Evolutionary conservation across 805 yeast genomes (phyloP), one percentile per base, ranked within the genome.

Genomic region (Yamadazyma endophytica): DNA sequence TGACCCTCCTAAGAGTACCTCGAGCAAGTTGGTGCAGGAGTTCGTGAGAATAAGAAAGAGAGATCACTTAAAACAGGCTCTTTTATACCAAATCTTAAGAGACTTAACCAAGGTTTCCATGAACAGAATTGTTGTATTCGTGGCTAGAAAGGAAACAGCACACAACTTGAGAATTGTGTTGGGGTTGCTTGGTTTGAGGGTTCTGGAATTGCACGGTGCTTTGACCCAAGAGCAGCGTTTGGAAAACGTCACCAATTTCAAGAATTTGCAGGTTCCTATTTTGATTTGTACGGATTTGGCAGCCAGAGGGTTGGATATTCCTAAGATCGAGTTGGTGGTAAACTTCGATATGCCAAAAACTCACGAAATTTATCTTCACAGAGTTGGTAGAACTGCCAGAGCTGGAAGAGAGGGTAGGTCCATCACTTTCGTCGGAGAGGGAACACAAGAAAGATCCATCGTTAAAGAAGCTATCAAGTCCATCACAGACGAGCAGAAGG

Each of bases 341-440:
- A 92, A 92, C 61, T 92, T 72, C 58, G 98, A 92, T 53, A 86
- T 92, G 94, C 98, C 98, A 30, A 85, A 86, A 56, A 70, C 84
- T 18, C 81, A 84, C 50, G 98, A 92, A 44, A 75, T 90, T 22
- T 92, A 92, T 58, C 68, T 92, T 49, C 98, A 92, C 64, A 83
- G 98, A 70, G 96, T 92, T 38, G 98, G 98, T 62, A 85, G 98
- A 73, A 92, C 97, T 33, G 99, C 99, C 7, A 86, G 99, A 76
- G 99, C 97, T 31, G 97, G 97, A 13, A 77, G 97, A 61, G 86
- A 84, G 32, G 99, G 99, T 73, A 75, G 75, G 35, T 84, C 97
- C 26, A 82, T 92, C 24, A 81, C 97, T 2, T 79, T 92, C 59
- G 98, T 92, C 9, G 97, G 97, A 12, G 98, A 92, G 54, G 68